Percentiles rank a stretch among this genome's conserved stretches.
Conservation (phyloP, 1,284 basidiomycete species). For the Marasmius tenuissimus region DNA sequence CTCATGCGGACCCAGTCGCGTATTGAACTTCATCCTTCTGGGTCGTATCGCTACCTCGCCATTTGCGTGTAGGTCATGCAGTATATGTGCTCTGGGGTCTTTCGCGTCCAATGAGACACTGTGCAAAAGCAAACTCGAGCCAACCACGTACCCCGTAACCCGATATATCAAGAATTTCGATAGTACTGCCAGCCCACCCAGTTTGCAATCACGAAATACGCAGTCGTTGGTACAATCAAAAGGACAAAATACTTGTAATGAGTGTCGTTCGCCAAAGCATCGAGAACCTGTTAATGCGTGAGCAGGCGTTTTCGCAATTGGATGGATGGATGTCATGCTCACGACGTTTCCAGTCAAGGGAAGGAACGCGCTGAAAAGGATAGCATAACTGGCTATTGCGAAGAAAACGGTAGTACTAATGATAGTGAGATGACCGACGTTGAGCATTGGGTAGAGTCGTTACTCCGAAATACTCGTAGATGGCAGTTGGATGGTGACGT, state of each 20-base stretch:
- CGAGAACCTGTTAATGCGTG: conserved; percentile 49
- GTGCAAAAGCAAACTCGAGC: not conserved
- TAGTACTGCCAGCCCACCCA: conserved; percentile 98
- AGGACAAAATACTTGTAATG: conserved; percentile 90
- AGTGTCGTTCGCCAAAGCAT: conserved; percentile 62
- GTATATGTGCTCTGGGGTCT: too few relatives aligned
- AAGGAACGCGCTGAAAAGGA: conserved; percentile 64
- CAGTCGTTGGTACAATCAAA: conserved; percentile 76
- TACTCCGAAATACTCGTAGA: too few relatives aligned
- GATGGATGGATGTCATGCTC: conserved; percentile 17
- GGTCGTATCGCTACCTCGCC: not conserved
- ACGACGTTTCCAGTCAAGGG: conserved; percentile 53
- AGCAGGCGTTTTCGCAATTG: conserved; percentile 5
- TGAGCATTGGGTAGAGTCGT: conserved; percentile 15
- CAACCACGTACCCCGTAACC: not conserved
- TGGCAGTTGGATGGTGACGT: not conserved
- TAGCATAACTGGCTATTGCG: conserved; percentile 46
- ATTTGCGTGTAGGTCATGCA: not conserved
- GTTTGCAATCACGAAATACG: conserved; percentile 92
- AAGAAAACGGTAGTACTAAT: conserved; percentile 52
- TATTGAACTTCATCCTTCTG: too few relatives aligned
- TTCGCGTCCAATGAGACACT: too few relatives aligned
- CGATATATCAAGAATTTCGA: conserved; percentile 66
- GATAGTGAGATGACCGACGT: conserved; percentile 52
- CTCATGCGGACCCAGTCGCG: too few relatives aligned